Conservation (phyloP, 176 grass and related monocot genomes). For the barley (Hordeum vulgare) region MorexV3_pseudomolecules_assembly NC_058523.1:369252587-369253086, state of each 20-base stretch:
- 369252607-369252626: too few relatives aligned
- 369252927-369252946: neutral
- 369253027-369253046: neutral
- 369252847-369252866: neutral
- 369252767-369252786: neutral
- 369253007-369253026: neutral
- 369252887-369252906: neutral
- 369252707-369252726: too few relatives aligned
- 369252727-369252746: too few relatives aligned
- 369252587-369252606: too few relatives aligned
- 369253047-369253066: neutral
- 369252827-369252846: too few relatives aligned
- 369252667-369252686: too few relatives aligned
- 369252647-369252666: too few relatives aligned
- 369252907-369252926: neutral
- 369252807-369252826: too few relatives aligned
- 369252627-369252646: too few relatives aligned
- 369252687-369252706: too few relatives aligned
- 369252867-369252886: neutral
- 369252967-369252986: neutral
- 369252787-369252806: too few relatives aligned
- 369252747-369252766: neutral
- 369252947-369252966: neutral
- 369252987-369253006: neutral
- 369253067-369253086: neutral